Base-by-base conservation (phyloP, 2,329 filamentous ascomycete species). In the Pseudocercospora cruenta region DNA sequence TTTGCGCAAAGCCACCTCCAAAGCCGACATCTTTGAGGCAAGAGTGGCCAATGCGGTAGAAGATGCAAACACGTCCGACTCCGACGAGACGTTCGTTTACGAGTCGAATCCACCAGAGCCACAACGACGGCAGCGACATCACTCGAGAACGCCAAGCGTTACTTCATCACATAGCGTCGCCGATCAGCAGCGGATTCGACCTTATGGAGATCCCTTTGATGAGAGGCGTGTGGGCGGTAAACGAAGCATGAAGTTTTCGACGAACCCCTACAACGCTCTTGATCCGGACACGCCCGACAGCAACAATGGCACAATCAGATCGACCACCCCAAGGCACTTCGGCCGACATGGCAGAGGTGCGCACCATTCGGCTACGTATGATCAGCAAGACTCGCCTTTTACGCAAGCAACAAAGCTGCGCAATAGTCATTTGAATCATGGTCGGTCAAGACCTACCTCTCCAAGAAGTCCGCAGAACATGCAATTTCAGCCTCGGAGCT, bases 1-100 rank as follows among this genome's bases (percentile, higher is more conserved):
- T 69, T 71, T 74, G 62, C 78, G 76, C 66, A 79, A 85, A 90
- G 92, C 90, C 67, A 95, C 93, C 16, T 96, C 94, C 67, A 98
- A 98, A 82, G 94, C 95, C 76, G 95, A 99, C 80, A 93, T 98
- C 60, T 99, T 99, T 78, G 95, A 98, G 82, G 93, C 94, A 72
- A 96, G 96, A 77, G 93, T 99, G 71, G 94, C 94, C 59, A 97
- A 90, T 78, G 94, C 94, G 8, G 93, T 99, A 60, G 94, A 98
- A 77, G 94, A 98, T 78, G 93, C 93, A 53, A 92, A 97, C 78
- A 96, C 94, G 12, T 97, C 94, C 6, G 95, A 99, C 78, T 98
- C 94, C 1, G 95, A 97, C 75, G 95, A 98, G 80, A 98, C 95
- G 0, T 99, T 98, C 79, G 95, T 99, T 16, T 99, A 99, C 80